Evolutionary conservation across 1,139 yeast species (phyloP), one percentile per base, ranked within the genome.

Genomic region (Taiozyma sp.): DNA sequence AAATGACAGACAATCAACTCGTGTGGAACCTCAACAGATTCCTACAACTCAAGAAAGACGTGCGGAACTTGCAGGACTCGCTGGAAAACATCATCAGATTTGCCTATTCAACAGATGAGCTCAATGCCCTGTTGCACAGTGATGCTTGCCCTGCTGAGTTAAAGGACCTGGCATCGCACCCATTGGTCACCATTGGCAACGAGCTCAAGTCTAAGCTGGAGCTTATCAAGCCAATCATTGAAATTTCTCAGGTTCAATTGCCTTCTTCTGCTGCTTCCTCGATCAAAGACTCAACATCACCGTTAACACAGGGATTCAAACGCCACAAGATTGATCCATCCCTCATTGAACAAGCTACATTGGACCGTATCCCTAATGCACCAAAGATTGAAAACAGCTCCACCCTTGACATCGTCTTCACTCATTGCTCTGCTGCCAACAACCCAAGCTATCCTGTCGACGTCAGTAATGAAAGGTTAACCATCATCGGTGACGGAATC

Each of bases 401-500:
- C 8, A 35, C 44, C 11, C 19, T 44, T 8, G 26, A 42, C 13
- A 13, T 32, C 3, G 96, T 88, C 0, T 91, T 89, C 62, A 80
- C 85, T 30, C 97, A 91, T 65, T 81, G 81, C 56, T 88, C 96
- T 0, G 75, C 80, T 9, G 78, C 84, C 29, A 79, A 80, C 52
- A 78, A 78, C 54, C 77, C 80, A 55, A 68, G 24, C 3, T 37
- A 16, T 19, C 77, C 14, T 78, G 80, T 59, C 65, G 83, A 48
- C 70, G 77, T 22, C 77, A 76, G 88, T 62, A 88, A 91, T 65
- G 97, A 91, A 71, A 76, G 97, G 48, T 72, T 91, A 42, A 97
- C 91, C 68, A 91, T 88, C 63, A 70, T 88, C 42, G 98, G 98
- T 16, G 97, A 91, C 68, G 82, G 97, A 1, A 79, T 88, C 21